Percentiles rank a stretch among this genome's conserved stretches.
phyloP scores from a whole-genome alignment of 805 yeast genomes.

The Ogataea pini region DNA sequence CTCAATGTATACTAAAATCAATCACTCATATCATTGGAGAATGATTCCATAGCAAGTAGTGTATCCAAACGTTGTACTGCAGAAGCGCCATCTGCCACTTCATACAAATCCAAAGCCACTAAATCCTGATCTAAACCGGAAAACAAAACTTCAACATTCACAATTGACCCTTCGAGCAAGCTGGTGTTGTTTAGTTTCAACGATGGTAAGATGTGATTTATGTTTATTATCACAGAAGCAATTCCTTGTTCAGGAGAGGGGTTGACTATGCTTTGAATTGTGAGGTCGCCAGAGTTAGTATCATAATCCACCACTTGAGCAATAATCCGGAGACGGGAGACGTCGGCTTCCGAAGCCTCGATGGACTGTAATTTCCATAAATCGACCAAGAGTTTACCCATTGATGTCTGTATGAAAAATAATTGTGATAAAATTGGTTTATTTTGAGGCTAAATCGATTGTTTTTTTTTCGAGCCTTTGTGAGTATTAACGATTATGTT shows the following conservation, averaged over 20 bases:
- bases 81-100: slow-evolving; percentile 20
- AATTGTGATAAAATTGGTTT: background rate
- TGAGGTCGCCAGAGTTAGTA: slow-evolving; percentile 17
- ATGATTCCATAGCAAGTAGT: slow-evolving; percentile 17
- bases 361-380: slow-evolving; percentile 17
- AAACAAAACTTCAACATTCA: slow-evolving; percentile 27
- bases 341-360: slow-evolving; percentile 9
- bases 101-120: slow-evolving; percentile 24
- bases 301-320: slow-evolving; percentile 26
- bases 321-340: slow-evolving; percentile 24
- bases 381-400: slow-evolving; percentile 26
- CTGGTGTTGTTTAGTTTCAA: slow-evolving; percentile 9
- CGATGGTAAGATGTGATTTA: slow-evolving; percentile 11
- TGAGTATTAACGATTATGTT: too few relatives aligned
- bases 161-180: slow-evolving; percentile 23
- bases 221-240: slow-evolving; percentile 12
- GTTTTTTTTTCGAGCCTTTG: background rate
- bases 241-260: background rate
- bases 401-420: too few relatives aligned
- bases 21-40: slow-evolving; percentile 7
- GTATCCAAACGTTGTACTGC: slow-evolving; percentile 16
- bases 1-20: too few relatives aligned
- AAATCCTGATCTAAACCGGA: slow-evolving; percentile 14
- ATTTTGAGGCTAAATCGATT: background rate
- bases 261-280: slow-evolving; percentile 17